Conservation (phyloP, 108 stramenopile genomes). For the Mediolabrus comicus region DNA sequence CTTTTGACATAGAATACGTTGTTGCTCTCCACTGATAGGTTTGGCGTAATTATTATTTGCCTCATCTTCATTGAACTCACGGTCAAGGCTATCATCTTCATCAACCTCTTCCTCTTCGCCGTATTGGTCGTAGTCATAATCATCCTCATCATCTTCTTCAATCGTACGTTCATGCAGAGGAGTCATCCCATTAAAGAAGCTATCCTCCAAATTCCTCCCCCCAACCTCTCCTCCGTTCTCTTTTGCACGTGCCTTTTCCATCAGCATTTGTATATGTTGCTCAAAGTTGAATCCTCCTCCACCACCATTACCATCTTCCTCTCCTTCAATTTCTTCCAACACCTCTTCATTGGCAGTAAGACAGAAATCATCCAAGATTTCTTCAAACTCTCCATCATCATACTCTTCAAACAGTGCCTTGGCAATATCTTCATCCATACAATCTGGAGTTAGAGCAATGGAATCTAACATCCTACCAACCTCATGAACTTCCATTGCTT, state of each 20-base stretch:
- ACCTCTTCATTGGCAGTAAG: conserved; percentile 78
- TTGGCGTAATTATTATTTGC: neutral
- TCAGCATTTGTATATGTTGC: conserved; percentile 85
- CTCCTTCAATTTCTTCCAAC: conserved; percentile 39
- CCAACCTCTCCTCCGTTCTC: conserved; percentile 34
- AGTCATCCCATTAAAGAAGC: conserved; percentile 70
- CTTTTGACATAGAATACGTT: conserved; percentile 61
- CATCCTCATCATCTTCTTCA: conserved; percentile 19
- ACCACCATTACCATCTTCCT: conserved; percentile 25
- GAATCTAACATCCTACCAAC: conserved; percentile 76
- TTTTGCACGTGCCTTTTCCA: conserved; percentile 77
- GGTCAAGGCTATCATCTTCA: conserved; percentile 46
- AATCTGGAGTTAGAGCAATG: conserved; percentile 85
- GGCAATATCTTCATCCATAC: conserved; percentile 95
- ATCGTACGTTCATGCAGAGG: conserved; percentile 30
- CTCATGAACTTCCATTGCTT: conserved; percentile 67
- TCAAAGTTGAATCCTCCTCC: conserved; percentile 90
- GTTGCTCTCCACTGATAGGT: conserved; percentile 59
- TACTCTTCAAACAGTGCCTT: conserved; percentile 84
- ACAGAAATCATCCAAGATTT: conserved; percentile 95
- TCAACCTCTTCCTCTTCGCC: conserved; percentile 35
- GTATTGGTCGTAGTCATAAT: conserved; percentile 27
- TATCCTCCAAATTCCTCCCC: conserved; percentile 51
- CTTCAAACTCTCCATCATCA: conserved; percentile 83
- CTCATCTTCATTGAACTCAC: conserved; percentile 42